phyloP scores from a whole-genome alignment of 805 yeast genomes.

The Metschnikowia dekortorum region DNA sequence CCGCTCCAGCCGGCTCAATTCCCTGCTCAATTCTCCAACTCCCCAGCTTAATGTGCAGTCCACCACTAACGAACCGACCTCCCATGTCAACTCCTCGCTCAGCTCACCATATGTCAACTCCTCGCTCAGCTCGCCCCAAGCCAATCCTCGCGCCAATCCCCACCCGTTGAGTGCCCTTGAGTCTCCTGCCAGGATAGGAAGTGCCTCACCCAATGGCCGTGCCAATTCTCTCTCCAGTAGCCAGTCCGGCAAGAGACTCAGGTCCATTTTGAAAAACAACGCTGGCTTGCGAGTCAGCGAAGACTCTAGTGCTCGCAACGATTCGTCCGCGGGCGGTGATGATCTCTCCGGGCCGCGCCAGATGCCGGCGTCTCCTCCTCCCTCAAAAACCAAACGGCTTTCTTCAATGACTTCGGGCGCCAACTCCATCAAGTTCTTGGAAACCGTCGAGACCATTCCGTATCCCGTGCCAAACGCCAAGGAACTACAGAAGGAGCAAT shows the following conservation, averaged over 20 bases:
- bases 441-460: constrained; percentile 37
- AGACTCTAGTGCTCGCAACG: neutral
- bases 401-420: constrained; percentile 21
- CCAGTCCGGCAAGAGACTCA: constrained; percentile 23
- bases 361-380: constrained; percentile 7
- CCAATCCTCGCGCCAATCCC: neutral
- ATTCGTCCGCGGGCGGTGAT: neutral
- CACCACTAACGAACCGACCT: no score
- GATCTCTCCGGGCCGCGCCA: neutral
- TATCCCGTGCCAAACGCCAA: constrained; percentile 1
- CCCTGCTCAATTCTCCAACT: neutral
- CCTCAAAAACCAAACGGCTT: constrained; percentile 7
- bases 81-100: neutral
- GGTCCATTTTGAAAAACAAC: constrained; percentile 33
- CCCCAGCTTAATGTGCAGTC: no score
- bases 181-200: neutral
- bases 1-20: neutral
- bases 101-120: neutral
- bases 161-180: neutral
- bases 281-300: constrained; percentile 3
- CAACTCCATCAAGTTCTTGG: constrained; percentile 35
- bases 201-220: constrained; percentile 1
- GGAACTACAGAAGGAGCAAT: constrained; percentile 7
- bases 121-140: neutral
- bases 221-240: constrained; percentile 13